Base-by-base conservation (phyloP, 2,329 filamentous ascomycete species). In the Coleophoma cylindrospora region DNA sequence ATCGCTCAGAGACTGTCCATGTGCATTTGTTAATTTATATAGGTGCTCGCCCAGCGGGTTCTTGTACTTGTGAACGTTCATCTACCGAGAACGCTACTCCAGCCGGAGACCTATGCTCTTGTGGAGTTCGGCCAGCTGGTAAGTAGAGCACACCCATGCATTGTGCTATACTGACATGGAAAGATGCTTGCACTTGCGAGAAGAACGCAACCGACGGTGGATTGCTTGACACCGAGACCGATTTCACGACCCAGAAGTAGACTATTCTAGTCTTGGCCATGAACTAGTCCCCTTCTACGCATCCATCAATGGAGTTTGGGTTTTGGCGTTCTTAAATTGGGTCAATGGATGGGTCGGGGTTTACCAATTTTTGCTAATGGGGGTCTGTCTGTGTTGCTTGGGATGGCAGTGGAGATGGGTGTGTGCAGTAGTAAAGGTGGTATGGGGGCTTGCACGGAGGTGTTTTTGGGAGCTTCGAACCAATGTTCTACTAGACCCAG, bases 1-100 rank as follows among this genome's bases (percentile, higher is more conserved):
- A 5, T 9, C 79, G 73, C 56, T 74, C 74, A 49, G 6, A 5
- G 7, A 38, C 11, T 3, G 7, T 7, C 49, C 32, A 27, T 53
- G 43, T 34, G 44, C 33, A 17, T 17, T 22, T 34, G 76, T 48
- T 33, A 49, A 40, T 36, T 12, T 49, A 4, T 21, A 22, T 34
- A 65, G 63, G 60, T 59, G 83, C 87, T 60, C 84, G 90, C 50
- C 86, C 88, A 19, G 88, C 86, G 52, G 87, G 88, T 52, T 74
- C 84, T 62, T 95, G 91, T 74, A 95, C 86, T 34, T 95, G 91
- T 67, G 86, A 89, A 57, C 81, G 88, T 49, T 77, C 88, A 2
- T 62, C 71, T 3, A 73, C 74, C 17, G 89, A 95, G 75, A 95
- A 95, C 70, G 67, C 72, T n/a, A 69, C 75, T 45, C 66, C 74